Evolutionary conservation across 441 rosid genomes (phyloP).

Genomic region (Populus hybrid): DNA sequence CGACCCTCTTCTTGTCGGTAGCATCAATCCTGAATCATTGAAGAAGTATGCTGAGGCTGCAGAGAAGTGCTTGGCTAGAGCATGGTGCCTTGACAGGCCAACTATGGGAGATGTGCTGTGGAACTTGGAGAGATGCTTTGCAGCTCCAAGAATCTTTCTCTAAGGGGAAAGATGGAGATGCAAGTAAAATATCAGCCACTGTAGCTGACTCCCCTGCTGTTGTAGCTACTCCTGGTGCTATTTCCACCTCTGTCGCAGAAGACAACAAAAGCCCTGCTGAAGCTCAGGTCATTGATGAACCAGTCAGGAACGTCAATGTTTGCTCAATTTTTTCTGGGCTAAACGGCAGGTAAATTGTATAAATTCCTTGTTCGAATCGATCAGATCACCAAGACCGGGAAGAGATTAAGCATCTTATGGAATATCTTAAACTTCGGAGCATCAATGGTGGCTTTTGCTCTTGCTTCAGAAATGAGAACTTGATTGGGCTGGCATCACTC

Average conservation of each 20-base stretch:
- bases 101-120: slow-evolving; percentile 94
- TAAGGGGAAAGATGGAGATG: slow-evolving; percentile 52
- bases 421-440: not conserved
- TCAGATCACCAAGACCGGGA: not conserved
- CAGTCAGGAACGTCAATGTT: slow-evolving; percentile 67
- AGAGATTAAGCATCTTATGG: not conserved
- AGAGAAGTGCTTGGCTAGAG: slow-evolving; percentile 85
- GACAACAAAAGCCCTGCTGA: slow-evolving; percentile 36
- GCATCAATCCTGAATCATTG: slow-evolving; percentile 75
- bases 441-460: slow-evolving; percentile 4
- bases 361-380: not conserved
- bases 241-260: slow-evolving; percentile 31
- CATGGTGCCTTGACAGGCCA: slow-evolving; percentile 85
- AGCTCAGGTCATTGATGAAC: slow-evolving; percentile 37
- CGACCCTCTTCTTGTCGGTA: slow-evolving; percentile 63
- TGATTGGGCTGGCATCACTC: slow-evolving; percentile 11
- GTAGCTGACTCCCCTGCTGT: slow-evolving; percentile 20
- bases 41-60: slow-evolving; percentile 87
- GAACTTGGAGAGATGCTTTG: slow-evolving; percentile 89
- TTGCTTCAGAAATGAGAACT: slow-evolving; percentile 16
- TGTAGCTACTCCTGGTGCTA: slow-evolving; percentile 18
- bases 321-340: slow-evolving; percentile 48
- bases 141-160: slow-evolving; percentile 82
- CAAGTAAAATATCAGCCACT: slow-evolving; percentile 27
- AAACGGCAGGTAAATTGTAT: slow-evolving; percentile 45